Evolutionary conservation across 768 basidiomycete species (phyloP).

Genomic region (Russula earlei): DNA sequence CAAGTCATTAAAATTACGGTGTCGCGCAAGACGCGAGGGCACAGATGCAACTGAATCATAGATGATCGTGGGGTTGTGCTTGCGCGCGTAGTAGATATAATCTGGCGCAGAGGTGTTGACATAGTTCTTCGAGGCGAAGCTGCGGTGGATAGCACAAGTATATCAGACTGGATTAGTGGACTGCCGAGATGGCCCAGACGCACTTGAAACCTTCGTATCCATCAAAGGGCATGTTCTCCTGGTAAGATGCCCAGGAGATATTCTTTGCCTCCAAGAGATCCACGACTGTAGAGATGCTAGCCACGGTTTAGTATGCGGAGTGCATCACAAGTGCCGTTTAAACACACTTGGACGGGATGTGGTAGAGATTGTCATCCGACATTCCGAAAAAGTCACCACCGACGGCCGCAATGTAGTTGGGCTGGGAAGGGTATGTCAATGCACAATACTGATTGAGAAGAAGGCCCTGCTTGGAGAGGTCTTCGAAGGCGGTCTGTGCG

Average conservation of each 20-base stretch:
- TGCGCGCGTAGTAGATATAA: constrained; percentile 47
- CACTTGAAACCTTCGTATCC: constrained; percentile 29
- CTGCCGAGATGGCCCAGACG: neutral
- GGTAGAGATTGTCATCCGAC: constrained; percentile 32
- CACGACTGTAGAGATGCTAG: constrained; percentile 40
- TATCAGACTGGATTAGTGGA: neutral
- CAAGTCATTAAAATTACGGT: constrained; percentile 57
- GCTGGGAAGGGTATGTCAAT: constrained; percentile 51
- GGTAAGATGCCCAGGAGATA: constrained; percentile 53
- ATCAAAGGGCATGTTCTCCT: constrained; percentile 47
- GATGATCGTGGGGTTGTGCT: constrained; percentile 46
- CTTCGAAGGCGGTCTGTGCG: constrained; percentile 23
- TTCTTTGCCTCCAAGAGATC: constrained; percentile 50
- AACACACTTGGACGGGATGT: constrained; percentile 23
- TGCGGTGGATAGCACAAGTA: constrained; percentile 15
- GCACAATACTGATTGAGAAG: constrained; percentile 35
- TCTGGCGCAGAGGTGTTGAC: constrained; percentile 25
- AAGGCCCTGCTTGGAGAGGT: constrained; percentile 43
- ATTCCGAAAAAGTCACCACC: constrained; percentile 49
- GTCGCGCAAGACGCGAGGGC: constrained; percentile 32
- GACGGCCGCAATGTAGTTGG: constrained; percentile 44
- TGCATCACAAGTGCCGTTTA: neutral
- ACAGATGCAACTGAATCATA: constrained; percentile 41
- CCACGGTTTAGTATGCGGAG: neutral
- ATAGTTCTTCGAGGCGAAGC: constrained; percentile 32